Percentiles rank a stretch among this genome's conserved stretches.
Evolutionary conservation across 805 yeast species (phyloP).

Genomic region (Yarrowia phangngaensis): DNA sequence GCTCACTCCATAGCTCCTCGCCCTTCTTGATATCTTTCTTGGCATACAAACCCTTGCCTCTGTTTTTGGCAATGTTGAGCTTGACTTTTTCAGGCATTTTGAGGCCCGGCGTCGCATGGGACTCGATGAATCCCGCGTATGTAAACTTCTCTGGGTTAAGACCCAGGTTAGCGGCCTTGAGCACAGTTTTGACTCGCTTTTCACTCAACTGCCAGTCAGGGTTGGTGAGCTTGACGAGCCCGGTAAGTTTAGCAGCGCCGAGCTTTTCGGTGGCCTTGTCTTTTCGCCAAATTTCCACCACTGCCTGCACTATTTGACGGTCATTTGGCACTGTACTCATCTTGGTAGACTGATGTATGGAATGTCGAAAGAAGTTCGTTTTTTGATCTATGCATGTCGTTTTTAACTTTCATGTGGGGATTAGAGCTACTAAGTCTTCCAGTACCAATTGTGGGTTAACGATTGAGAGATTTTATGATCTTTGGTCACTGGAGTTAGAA

Average conservation of each 20-base stretch:
- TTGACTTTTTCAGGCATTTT: conserved; percentile 43
- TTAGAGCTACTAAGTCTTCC: too few species aligned
- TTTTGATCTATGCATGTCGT: too few species aligned
- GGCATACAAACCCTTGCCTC: conserved; percentile 63
- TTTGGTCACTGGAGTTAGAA: too few species aligned
- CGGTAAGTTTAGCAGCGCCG: conserved; percentile 53
- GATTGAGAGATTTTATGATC: too few species aligned
- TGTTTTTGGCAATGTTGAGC: conserved; percentile 48
- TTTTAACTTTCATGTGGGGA: too few species aligned
- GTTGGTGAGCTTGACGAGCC: conserved; percentile 48
- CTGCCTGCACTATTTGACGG: conserved; percentile 55
- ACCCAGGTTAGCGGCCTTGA: conserved; percentile 55
- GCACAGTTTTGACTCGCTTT: conserved; percentile 50
- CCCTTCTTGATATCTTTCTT: conserved; percentile 48
- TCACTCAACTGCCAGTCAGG: conserved; percentile 63
- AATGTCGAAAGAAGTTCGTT: too few species aligned
- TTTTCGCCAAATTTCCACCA: conserved; percentile 63
- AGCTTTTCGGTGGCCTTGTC: conserved; percentile 60
- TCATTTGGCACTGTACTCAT: conserved; percentile 45
- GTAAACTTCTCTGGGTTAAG: conserved; percentile 46
- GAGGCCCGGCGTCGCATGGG: conserved; percentile 48
- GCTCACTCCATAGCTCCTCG: conserved; percentile 58
- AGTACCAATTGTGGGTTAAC: too few species aligned
- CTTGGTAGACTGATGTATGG: neutral
- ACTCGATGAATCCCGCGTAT: conserved; percentile 53